Evolutionary conservation across 2,329 filamentous ascomycete genomes (phyloP), one percentile per base, ranked within the genome.

Genomic region (Cryphonectria japonica): DNA sequence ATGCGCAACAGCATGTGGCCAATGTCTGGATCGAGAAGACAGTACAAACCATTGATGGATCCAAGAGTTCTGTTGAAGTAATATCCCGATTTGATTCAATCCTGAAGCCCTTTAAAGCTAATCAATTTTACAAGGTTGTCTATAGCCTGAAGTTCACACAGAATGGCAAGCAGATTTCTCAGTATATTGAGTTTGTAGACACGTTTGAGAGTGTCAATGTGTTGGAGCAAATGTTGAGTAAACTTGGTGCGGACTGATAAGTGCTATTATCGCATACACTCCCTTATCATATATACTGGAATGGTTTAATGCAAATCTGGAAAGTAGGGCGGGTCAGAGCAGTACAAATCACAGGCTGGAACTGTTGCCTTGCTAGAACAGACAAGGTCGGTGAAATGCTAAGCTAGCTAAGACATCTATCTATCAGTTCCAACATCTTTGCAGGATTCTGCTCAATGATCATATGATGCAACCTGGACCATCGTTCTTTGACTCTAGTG

Each of bases 141-240:
- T 74, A 67, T 32, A 72, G 75, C 59, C 34, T 76, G 26, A 64
- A 71, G 39, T 74, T 76, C 50, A 75, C 74, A 14, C 69, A 73
- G 34, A 60, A 76, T 71, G 75, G 75, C 29, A 74, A 64, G 11
- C 65, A 68, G 62, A 69, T 76, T 22, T 68, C 66, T 57, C 71
- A 72, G 69, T 72, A 75, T 32, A 60, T 72, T n/a, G 74, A 75
- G 70, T 75, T 74, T 72, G 72, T 76, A 19, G 74, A 75, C 54
- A 74, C 74, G 1, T 73, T 32, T 29, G 71, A 74, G 59, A 74
- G 73, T 52, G 71, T 66, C 37, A 73, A 76, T 62, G 69, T 76
- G 43, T 68, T 76, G 70, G 75, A 76, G 69, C 66, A 75, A 46
- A 75, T 75, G 29, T 60, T 76, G 19, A 60, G 52, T n/a, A 64